Evolutionary conservation across 495 filamentous ascomycete species (phyloP).

Genomic region (Collariella sp.): DNA sequence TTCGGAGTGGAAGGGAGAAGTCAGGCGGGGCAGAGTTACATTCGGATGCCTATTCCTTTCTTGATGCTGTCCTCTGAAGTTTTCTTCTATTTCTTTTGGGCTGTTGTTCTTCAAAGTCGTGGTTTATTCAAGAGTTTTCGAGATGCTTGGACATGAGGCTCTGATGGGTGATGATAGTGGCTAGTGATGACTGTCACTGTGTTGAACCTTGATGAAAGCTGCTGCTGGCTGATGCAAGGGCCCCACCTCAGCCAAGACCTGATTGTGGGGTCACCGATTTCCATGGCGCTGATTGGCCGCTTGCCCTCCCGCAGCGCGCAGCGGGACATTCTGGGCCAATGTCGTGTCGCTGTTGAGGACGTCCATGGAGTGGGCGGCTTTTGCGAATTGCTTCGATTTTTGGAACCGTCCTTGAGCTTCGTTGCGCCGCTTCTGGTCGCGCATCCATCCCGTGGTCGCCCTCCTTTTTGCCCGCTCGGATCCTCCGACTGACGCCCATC

Average conservation of each 20-base stretch:
- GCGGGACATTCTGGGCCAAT: constrained; percentile 7
- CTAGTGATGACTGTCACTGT: no score
- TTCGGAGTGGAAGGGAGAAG: background rate
- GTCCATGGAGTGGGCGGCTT: background rate
- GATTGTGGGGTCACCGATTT: background rate
- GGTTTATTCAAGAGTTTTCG: no score
- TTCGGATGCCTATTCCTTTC: background rate
- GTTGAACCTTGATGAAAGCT: no score
- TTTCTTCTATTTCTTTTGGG: no score
- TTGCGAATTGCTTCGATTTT: constrained; percentile 17
- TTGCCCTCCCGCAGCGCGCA: background rate
- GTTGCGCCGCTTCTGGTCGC: constrained; percentile 9
- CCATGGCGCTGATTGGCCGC: constrained; percentile 2
- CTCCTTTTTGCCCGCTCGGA: background rate
- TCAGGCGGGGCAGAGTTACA: constrained; percentile 7
- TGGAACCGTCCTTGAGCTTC: background rate
- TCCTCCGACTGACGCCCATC: background rate
- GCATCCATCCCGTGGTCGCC: background rate
- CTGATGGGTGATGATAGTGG: no score
- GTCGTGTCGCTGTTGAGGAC: background rate
- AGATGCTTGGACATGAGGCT: no score
- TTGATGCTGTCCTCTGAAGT: no score
- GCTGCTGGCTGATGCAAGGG: background rate
- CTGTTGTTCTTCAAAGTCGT: no score
- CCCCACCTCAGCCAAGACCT: no score